A percentile compares a stretch with the other conserved stretches of the same genome.
Evolutionary conservation across 2,329 filamentous ascomycete species (phyloP).

Genomic region (Penicillium sp.): DNA sequence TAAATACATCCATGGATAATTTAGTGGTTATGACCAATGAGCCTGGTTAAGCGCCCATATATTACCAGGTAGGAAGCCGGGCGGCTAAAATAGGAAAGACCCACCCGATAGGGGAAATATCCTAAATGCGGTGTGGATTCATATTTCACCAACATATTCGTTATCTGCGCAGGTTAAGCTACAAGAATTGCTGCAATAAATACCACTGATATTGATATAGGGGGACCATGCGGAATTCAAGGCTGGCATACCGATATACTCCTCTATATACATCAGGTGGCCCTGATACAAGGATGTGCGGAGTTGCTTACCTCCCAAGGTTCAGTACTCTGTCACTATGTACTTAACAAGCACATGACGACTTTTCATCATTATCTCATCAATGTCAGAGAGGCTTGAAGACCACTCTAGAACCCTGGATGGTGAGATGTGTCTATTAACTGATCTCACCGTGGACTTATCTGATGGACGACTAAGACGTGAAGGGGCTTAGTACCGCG

Average conservation of each 20-base stretch:
- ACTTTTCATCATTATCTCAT: background rate
- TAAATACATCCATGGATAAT: background rate
- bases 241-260: background rate
- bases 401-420: background rate
- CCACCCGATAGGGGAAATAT: too few species aligned
- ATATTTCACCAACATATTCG: too few species aligned
- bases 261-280: background rate
- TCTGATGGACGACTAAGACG: too few species aligned
- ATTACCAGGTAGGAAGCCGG: background rate
- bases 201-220: background rate
- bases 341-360: background rate
- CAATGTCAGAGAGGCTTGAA: background rate
- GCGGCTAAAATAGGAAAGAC: background rate
- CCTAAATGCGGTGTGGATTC: too few species aligned
- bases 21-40: background rate
- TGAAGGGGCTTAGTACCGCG: background rate
- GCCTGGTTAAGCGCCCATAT: background rate
- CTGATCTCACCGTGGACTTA: background rate
- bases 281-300: background rate
- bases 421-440: background rate
- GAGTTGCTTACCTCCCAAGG: background rate
- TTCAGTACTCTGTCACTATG: too few species aligned
- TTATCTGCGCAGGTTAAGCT: too few species aligned
- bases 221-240: too few species aligned
- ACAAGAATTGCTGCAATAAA: background rate